Base-by-base conservation (phyloP, 805 yeast genomes). In the Kluyveromyces wickerhamii region DNA sequence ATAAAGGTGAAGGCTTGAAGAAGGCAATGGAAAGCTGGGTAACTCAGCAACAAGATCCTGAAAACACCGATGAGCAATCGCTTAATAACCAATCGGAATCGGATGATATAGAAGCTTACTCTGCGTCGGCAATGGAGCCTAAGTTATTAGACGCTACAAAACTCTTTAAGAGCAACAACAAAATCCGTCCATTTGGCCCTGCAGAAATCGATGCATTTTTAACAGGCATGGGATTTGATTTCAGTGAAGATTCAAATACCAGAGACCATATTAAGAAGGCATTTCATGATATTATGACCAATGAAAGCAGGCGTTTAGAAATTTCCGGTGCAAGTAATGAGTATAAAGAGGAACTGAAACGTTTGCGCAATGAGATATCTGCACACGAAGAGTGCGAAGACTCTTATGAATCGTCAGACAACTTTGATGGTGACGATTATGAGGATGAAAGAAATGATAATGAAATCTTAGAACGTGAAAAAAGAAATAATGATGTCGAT, bases 21-120 rank as follows among this genome's bases (percentile, higher is more conserved):
- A 79, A 79, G 43, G 78, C 84, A 69, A 79, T 87, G 74, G 94
- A 85, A 54, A 70, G 75, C 35, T 63, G 83, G 29, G 83, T 86
- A 3, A 70, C 71, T 38, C 67, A 75, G 28, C 60, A 42, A 16
- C 39, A 41, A 5, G 20, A 18, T 7, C 26, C n/a, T n/a, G n/a
- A n/a, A n/a, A n/a, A n/a, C n/a, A n/a, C n/a, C n/a, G n/a, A n/a
- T n/a, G n/a, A n/a, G n/a, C n/a, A n/a, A n/a, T n/a, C n/a, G n/a
- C n/a, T n/a, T n/a, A n/a, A n/a, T n/a, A n/a, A n/a, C n/a, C n/a
- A n/a, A n/a, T n/a, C n/a, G n/a, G n/a, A n/a, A n/a, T n/a, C n/a
- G n/a, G n/a, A n/a, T n/a, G n/a, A n/a, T n/a, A n/a, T n/a, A n/a
- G n/a, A n/a, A n/a, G n/a, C n/a, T n/a, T n/a, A n/a, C n/a, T n/a